Evolutionary conservation across 148 eudicot species (phyloP).

Genomic region (Camellia granthamiana): DNA sequence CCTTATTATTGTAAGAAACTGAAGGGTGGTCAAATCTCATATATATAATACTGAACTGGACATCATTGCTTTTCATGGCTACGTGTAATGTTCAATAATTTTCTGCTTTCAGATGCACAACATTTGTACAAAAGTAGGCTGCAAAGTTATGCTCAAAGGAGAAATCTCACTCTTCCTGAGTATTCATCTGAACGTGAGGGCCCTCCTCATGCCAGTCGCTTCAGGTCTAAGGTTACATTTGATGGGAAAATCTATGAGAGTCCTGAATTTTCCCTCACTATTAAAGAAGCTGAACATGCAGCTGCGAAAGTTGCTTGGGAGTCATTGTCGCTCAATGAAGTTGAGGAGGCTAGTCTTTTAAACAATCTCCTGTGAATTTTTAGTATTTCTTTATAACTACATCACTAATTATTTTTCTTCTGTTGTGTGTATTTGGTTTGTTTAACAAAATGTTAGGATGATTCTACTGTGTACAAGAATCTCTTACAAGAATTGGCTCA

Average conservation of each 20-base stretch:
- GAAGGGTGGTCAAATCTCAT: neutral
- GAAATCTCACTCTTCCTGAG: slow-evolving; percentile 44
- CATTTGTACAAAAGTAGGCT: slow-evolving; percentile 65
- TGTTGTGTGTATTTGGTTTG: neutral
- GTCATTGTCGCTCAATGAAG: slow-evolving; percentile 36
- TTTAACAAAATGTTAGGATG: slow-evolving; percentile 40
- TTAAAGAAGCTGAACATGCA: slow-evolving; percentile 81
- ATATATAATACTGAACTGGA: neutral
- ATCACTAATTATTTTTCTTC: neutral
- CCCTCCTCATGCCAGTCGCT: slow-evolving; percentile 67
- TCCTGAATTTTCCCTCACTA: slow-evolving; percentile 38
- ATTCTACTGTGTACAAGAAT: slow-evolving; percentile 51
- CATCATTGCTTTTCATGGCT: neutral
- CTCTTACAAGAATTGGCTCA: slow-evolving; percentile 63
- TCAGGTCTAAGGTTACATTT: slow-evolving; percentile 54
- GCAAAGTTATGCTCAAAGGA: slow-evolving; percentile 68
- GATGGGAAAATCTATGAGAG: slow-evolving; percentile 51
- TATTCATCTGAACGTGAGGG: slow-evolving; percentile 67
- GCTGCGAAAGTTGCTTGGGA: slow-evolving; percentile 72
- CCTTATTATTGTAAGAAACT: neutral
- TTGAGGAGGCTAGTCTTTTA: slow-evolving; percentile 50
- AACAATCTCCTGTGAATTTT: neutral
- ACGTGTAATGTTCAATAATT: neutral
- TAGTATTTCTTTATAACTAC: neutral
- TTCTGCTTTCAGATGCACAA: slow-evolving; percentile 38